phyloP scores from a whole-genome alignment of 148 eudicot genomes.

The Diospyros lotus region DNA sequence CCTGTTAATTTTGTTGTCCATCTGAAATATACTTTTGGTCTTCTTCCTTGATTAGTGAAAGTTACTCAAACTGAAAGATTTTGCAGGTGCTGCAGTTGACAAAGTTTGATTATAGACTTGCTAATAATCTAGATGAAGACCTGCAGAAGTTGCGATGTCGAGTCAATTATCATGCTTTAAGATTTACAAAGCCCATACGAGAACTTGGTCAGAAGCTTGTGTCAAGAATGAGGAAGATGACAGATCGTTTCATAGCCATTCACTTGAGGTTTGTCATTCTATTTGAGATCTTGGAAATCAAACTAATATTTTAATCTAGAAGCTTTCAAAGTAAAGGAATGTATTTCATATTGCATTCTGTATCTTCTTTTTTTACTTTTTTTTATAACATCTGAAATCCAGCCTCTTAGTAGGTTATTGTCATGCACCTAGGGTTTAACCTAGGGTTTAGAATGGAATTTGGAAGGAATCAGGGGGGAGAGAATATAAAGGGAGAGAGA shows the following conservation, averaged over 20 bases:
- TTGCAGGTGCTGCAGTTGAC: conserved; percentile 83
- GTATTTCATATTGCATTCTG: too few species aligned
- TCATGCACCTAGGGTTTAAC: too few species aligned
- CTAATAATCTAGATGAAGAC: conserved; percentile 69
- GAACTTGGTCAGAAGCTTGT: conserved; percentile 62
- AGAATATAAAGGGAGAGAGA: too few species aligned
- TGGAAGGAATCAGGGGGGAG: too few species aligned
- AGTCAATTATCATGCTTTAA: conserved; percentile 70
- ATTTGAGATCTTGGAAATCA: not conserved
- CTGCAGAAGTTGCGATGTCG: conserved; percentile 85
- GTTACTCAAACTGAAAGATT: not conserved
- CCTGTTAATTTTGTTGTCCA: conserved; percentile 7
- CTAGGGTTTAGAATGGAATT: too few species aligned
- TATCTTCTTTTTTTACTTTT: too few species aligned
- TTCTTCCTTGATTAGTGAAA: conserved; percentile 4
- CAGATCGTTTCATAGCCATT: conserved; percentile 64
- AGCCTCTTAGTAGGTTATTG: too few species aligned
- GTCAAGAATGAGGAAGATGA: conserved; percentile 61
- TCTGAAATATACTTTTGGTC: not conserved
- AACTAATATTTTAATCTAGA: not conserved
- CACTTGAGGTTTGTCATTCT: conserved; percentile 63
- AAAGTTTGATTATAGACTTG: conserved; percentile 86
- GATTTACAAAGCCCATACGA: conserved; percentile 68
- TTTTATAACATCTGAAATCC: too few species aligned
- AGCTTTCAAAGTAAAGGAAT: too few species aligned